Evolutionary conservation across 495 filamentous ascomycete genomes (phyloP).

Genomic region (Darksidea phi): DNA sequence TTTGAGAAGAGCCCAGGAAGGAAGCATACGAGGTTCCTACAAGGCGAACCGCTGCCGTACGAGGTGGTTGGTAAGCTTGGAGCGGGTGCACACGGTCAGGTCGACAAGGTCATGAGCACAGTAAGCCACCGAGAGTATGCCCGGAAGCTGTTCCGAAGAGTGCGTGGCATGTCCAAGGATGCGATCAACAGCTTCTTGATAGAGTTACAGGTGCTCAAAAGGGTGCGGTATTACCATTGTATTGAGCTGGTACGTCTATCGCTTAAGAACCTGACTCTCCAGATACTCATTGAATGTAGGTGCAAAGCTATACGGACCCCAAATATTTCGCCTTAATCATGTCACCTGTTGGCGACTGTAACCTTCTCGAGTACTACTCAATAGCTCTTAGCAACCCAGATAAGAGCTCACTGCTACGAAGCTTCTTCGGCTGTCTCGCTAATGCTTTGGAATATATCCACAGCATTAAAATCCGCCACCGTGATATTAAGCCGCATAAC

Average conservation of each 20-base stretch:
- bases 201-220: neutral
- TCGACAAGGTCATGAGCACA: neutral
- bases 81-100: neutral
- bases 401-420: neutral
- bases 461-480: too few species aligned
- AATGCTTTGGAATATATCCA: too few species aligned
- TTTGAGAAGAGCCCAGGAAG: constrained; percentile 29
- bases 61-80: constrained; percentile 3
- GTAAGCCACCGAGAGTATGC: neutral
- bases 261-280: neutral
- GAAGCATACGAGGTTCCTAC: constrained; percentile 11
- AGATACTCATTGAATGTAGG: neutral
- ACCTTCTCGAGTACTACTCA: neutral
- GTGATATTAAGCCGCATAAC: too few species aligned
- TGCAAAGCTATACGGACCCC: constrained; percentile 41
- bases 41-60: constrained; percentile 21
- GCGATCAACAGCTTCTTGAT: neutral
- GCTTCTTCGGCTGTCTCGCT: neutral
- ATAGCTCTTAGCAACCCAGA: neutral
- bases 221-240: neutral
- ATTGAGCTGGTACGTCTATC: neutral
- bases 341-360: neutral
- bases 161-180: neutral
- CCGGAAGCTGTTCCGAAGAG: neutral
- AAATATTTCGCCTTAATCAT: constrained; percentile 37